Conservation (phyloP, 2,329 filamentous ascomycete species). For the Diaporthe capsici region DNA sequence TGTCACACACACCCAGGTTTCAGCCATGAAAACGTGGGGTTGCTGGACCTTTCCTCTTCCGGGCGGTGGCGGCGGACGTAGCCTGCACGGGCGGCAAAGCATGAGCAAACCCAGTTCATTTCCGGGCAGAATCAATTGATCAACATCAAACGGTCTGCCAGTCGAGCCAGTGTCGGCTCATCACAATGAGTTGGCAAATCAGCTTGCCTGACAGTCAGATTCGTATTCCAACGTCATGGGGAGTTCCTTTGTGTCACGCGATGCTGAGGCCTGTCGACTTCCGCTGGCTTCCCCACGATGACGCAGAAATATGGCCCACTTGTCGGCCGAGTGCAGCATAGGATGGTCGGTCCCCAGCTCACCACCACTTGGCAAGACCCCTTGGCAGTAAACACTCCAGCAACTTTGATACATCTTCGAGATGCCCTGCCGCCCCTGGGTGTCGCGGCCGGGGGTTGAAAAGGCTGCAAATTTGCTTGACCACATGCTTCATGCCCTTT, state of each 20-base stretch:
- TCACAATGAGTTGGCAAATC: not conserved
- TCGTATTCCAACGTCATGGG: conserved; percentile 24
- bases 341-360: conserved; percentile 22
- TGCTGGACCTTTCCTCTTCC: conserved; percentile 17
- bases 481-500: too few species aligned
- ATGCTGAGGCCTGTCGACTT: conserved; percentile 15
- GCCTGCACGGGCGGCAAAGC: conserved; percentile 4
- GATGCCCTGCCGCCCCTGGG: not conserved
- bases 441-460: not conserved
- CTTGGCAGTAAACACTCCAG: conserved; percentile 20
- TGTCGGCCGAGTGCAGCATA: conserved; percentile 28
- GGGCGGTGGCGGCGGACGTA: not conserved
- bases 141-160: conserved; percentile 8
- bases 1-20: conserved; percentile 19
- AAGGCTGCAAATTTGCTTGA: not conserved
- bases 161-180: not conserved
- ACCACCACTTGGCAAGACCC: conserved; percentile 14
- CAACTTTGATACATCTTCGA: not conserved
- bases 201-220: not conserved
- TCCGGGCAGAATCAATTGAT: conserved; percentile 10
- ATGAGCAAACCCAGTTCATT: conserved; percentile 26
- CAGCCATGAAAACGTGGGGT: conserved; percentile 27
- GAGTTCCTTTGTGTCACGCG: not conserved
- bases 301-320: conserved; percentile 21
- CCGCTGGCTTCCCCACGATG: conserved; percentile 17